phyloP scores from a whole-genome alignment of 1,139 yeast species.

The Casaregolazyma lundiana region DNA sequence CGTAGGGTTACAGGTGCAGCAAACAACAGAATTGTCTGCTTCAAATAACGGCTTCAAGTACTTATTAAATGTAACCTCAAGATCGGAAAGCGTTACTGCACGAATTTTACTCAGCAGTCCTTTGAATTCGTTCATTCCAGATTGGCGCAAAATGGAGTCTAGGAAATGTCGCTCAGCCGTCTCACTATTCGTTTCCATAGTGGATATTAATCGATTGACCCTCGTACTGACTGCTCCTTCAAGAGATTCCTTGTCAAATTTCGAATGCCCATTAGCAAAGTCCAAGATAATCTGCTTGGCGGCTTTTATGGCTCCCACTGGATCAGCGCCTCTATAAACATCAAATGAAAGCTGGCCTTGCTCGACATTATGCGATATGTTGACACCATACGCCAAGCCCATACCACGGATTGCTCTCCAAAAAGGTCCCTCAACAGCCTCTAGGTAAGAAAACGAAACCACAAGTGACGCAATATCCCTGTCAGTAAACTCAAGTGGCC shows the following conservation, averaged over 20 bases:
- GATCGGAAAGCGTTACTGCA: conserved; percentile 51
- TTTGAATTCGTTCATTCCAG: conserved; percentile 62
- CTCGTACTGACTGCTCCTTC: conserved; percentile 73
- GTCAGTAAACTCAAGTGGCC: conserved; percentile 61
- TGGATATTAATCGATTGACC: conserved; percentile 64
- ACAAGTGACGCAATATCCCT: conserved; percentile 68
- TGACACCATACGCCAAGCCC: conserved; percentile 91
- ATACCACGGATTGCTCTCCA: conserved; percentile 97
- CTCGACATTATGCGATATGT: conserved; percentile 55
- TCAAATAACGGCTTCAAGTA: conserved; percentile 53
- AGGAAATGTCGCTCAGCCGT: conserved; percentile 64
- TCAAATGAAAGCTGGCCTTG: conserved; percentile 62
- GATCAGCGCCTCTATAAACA: conserved; percentile 82
- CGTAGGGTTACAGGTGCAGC: conserved; percentile 70
- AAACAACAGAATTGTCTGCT: conserved; percentile 51
- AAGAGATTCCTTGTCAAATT: conserved; percentile 55
- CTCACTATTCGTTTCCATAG: conserved; percentile 49
- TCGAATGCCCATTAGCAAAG: conserved; percentile 48
- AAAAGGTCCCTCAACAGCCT: conserved; percentile 92
- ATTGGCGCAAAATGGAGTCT: conserved; percentile 60
- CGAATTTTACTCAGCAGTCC: conserved; percentile 30
- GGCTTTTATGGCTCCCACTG: conserved; percentile 62
- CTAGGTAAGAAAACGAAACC: conserved; percentile 70
- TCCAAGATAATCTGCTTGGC: conserved; percentile 65
- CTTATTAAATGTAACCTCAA: conserved; percentile 50